A percentile compares a stretch with the other conserved stretches of the same genome.
Evolutionary conservation across 2,329 filamentous ascomycete species (phyloP).

Genomic region (Hypocreales sp.): DNA sequence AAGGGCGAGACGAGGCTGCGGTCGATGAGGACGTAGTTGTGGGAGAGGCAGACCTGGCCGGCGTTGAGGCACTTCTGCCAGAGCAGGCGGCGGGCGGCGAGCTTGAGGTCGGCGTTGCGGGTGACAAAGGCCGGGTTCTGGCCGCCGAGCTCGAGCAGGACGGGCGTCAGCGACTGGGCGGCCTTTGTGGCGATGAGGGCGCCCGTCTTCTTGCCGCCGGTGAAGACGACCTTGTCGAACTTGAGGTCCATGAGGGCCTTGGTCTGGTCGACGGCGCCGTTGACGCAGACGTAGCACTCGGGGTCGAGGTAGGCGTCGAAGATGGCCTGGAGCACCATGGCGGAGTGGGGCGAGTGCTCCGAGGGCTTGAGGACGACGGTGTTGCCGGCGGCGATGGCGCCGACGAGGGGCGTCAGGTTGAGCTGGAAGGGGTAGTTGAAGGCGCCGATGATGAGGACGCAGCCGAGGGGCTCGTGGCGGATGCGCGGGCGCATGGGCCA

Average conservation of each 20-base stretch:
- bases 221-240: conserved; percentile 98
- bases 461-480: conserved; percentile 75
- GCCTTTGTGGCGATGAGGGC: conserved; percentile 84
- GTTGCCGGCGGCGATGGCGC: conserved; percentile 85
- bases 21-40: conserved; percentile 85
- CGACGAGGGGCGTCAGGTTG: conserved; percentile 62
- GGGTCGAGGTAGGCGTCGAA: conserved; percentile 63
- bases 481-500: conserved; percentile 58
- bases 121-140: conserved; percentile 86
- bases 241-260: conserved; percentile 71
- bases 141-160: conserved; percentile 80
- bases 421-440: conserved; percentile 92
- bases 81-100: conserved; percentile 70
- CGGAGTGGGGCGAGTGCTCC: conserved; percentile 61
- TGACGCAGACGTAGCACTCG: conserved; percentile 60
- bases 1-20: conserved; percentile 56
- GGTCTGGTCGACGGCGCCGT: conserved; percentile 69
- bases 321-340: conserved; percentile 67
- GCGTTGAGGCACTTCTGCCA: conserved; percentile 83
- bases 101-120: conserved; percentile 59
- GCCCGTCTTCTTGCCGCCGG: conserved; percentile 63
- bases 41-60: conserved; percentile 82
- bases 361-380: conserved; percentile 84
- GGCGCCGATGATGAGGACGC: conserved; percentile 72
- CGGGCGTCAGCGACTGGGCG: conserved; percentile 74